A percentile compares a stretch with the other conserved stretches of the same genome.
These are phyloP conservation scores for Podospora anserina DNA, from an alignment of 495 filamentous ascomycete species.

Conservation along the genomic window DNA sequence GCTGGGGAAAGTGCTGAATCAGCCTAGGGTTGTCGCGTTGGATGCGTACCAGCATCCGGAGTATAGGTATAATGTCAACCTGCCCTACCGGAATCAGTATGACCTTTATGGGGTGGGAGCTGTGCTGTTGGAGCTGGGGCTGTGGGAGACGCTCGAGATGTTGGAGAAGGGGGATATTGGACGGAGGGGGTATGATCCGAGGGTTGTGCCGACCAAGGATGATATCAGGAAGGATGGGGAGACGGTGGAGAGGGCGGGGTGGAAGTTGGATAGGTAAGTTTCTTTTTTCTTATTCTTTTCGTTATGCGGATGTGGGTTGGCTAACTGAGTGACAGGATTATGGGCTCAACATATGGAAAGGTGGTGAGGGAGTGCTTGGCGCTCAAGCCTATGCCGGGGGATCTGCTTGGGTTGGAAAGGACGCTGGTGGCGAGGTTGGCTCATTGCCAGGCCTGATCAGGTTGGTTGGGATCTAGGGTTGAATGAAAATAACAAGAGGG, in stretches of 20 bases:
- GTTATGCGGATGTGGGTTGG: background rate
- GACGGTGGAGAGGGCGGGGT: constrained; percentile 10
- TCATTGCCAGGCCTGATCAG: constrained; percentile 8
- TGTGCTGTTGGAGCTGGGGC: constrained; percentile 18
- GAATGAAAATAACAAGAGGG: background rate
- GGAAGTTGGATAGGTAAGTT: constrained; percentile 15
- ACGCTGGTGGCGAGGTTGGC: constrained; percentile 10
- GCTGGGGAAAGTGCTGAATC: constrained; percentile 3
- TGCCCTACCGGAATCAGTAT: background rate
- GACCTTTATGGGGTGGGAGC: constrained; percentile 15
- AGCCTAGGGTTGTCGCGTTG: constrained; percentile 4
- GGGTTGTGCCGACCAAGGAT: background rate
- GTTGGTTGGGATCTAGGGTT: background rate
- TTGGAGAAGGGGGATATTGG: constrained; percentile 11
- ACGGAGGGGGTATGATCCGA: constrained; percentile 5
- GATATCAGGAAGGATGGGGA: constrained; percentile 16
- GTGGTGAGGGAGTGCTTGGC: constrained; percentile 13
- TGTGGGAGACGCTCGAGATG: constrained; percentile 18
- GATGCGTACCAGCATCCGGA: constrained; percentile 18
- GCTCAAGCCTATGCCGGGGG: background rate
- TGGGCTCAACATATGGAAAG: constrained; percentile 15
- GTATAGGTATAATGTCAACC: background rate
- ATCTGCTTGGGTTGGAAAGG: constrained; percentile 16
- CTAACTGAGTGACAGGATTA: constrained; percentile 14
- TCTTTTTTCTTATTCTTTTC: background rate